Evolutionary conservation across 2,329 filamentous ascomycete species (phyloP).

Genomic region (Endoconidiophora laricicola): DNA sequence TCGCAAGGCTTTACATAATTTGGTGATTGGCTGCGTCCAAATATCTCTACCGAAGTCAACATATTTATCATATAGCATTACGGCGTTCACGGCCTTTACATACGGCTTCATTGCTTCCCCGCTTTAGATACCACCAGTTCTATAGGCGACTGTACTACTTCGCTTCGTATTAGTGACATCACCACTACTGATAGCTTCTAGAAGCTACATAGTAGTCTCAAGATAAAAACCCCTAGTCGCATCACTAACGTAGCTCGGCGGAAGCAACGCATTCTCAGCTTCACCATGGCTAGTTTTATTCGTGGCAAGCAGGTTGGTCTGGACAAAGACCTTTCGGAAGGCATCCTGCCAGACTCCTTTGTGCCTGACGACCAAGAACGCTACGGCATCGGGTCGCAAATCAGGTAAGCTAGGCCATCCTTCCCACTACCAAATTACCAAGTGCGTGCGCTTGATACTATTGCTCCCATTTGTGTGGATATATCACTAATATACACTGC

Average conservation of each 20-base stretch:
- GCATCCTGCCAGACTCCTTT: constrained; percentile 63
- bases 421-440: not conserved
- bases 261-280: not conserved
- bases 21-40: too few species aligned
- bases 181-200: too few species aligned
- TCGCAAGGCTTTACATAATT: too few species aligned
- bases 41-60: too few species aligned
- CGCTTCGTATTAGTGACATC: too few species aligned
- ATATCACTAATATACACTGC: not conserved
- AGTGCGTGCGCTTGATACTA: not conserved
- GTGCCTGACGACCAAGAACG: constrained; percentile 67
- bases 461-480: not conserved
- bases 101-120: too few species aligned
- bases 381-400: constrained; percentile 66
- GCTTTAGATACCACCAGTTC: too few species aligned
- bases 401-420: constrained; percentile 31
- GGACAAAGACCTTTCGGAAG: constrained; percentile 74
- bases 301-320: constrained; percentile 88
- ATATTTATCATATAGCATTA: too few species aligned
- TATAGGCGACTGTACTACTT: too few species aligned
- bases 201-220: too few species aligned
- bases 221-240: too few species aligned
- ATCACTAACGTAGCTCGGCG: not conserved
- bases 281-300: constrained; percentile 66
- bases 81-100: too few species aligned